These are phyloP conservation scores for Stachybotrys elegans DNA, from an alignment of 2,329 filamentous ascomycete genomes.

Conservation along the genomic window DNA sequence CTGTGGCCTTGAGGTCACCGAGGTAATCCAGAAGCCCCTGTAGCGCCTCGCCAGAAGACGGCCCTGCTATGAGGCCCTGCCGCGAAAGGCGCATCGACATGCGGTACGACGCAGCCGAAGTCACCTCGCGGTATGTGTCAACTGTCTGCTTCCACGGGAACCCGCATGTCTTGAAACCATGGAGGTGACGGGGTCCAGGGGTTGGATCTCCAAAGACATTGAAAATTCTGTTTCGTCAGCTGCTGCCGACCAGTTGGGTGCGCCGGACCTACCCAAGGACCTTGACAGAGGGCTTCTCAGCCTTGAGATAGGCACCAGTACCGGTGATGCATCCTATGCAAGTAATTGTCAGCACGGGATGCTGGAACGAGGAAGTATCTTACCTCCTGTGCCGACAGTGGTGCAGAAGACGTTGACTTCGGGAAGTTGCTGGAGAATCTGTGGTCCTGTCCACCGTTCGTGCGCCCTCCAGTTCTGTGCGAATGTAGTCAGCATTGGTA, in stretches of 20 bases:
- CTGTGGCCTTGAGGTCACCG: slow-evolving; percentile 39
- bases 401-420: slow-evolving; percentile 50
- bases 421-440: slow-evolving; percentile 51
- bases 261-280: slow-evolving; percentile 20
- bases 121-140: slow-evolving; percentile 52
- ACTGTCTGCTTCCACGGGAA: slow-evolving; percentile 55
- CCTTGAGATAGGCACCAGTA: slow-evolving; percentile 44
- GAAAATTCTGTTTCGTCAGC: slow-evolving; percentile 52
- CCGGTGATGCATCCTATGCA: slow-evolving; percentile 39
- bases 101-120: slow-evolving; percentile 47
- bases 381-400: slow-evolving; percentile 46
- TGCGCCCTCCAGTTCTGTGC: slow-evolving; percentile 48
- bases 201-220: slow-evolving; percentile 52
- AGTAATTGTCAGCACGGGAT: background rate
- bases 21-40: slow-evolving; percentile 46
- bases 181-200: slow-evolving; percentile 51
- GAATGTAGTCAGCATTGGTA: slow-evolving; percentile 7
- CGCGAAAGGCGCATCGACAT: slow-evolving; percentile 50
- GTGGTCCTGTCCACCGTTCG: slow-evolving; percentile 53
- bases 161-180: slow-evolving; percentile 41
- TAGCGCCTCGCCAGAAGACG: slow-evolving; percentile 56
- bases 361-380: background rate
- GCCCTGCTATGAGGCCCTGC: slow-evolving; percentile 54
- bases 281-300: slow-evolving; percentile 40
- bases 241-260: background rate